These are phyloP conservation scores for Neonectria hederae DNA, from an alignment of 2,329 filamentous ascomycete genomes.

Conservation along the genomic window DNA sequence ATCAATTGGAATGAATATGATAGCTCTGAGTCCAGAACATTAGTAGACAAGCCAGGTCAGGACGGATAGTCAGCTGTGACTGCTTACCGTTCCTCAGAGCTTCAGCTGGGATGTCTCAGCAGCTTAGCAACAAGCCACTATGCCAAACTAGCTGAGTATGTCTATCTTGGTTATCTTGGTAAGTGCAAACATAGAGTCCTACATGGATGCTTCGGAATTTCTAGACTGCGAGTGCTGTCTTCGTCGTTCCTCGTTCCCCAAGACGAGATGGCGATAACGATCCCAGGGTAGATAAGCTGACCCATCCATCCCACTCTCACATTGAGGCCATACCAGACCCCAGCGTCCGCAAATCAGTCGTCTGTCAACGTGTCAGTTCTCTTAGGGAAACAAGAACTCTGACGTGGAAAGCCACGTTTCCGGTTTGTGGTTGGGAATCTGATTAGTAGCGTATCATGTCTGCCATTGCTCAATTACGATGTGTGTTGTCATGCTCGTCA, in stretches of 20 bases:
- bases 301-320: background rate
- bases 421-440: conserved; percentile 22
- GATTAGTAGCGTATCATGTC: conserved; percentile 1
- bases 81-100: background rate
- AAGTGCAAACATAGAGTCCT: background rate
- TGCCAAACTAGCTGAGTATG: background rate
- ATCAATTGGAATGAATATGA: conserved; percentile 7
- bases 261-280: background rate
- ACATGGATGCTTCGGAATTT: background rate
- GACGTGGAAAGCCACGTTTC: conserved; percentile 10
- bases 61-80: background rate
- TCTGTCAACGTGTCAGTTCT: conserved; percentile 14
- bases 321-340: conserved; percentile 20
- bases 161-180: background rate
- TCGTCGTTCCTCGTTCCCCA: background rate
- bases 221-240: background rate
- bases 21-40: background rate
- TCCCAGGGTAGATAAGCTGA: background rate
- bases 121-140: background rate
- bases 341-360: conserved; percentile 5
- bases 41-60: background rate
- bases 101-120: background rate
- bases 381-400: conserved; percentile 2
- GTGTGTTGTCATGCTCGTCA: conserved; percentile 17
- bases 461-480: conserved; percentile 18